Percentiles rank a stretch among this genome's conserved stretches.
These are phyloP conservation scores for Falciphora oryzae DNA, from an alignment of 2,329 filamentous ascomycete genomes.

Conservation along the genomic window DNA sequence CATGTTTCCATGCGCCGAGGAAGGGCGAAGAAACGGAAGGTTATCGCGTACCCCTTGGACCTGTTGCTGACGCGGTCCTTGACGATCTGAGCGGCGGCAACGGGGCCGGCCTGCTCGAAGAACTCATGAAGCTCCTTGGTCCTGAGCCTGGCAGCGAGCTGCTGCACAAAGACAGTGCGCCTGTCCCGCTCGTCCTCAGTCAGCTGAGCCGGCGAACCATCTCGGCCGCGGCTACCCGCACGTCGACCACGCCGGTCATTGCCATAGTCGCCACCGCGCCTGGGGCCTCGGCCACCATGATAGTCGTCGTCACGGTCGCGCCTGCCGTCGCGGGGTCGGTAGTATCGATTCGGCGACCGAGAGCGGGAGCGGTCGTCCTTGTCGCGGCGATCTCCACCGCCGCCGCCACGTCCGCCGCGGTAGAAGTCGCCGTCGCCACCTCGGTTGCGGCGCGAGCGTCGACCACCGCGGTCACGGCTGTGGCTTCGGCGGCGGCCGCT, in stretches of 20 bases:
- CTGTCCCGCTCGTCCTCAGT: slow-evolving; percentile 96
- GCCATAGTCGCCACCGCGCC: slow-evolving; percentile 31
- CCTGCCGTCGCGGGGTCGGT: slow-evolving; percentile 46
- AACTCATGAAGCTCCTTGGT: slow-evolving; percentile 91
- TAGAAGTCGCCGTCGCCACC: slow-evolving; percentile 68
- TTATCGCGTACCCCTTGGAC: slow-evolving; percentile 77
- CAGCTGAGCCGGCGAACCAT: slow-evolving; percentile 55
- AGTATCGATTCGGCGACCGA: slow-evolving; percentile 61
- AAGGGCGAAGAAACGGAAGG: neutral
- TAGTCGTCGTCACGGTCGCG: slow-evolving; percentile 35
- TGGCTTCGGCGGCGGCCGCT: slow-evolving; percentile 74
- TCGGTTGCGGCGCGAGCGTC: slow-evolving; percentile 67
- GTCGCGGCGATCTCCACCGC: too few species aligned
- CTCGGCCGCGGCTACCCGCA: slow-evolving; percentile 32
- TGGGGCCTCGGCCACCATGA: slow-evolving; percentile 41
- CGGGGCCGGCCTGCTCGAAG: slow-evolving; percentile 89
- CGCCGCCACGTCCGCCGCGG: slow-evolving; percentile 51
- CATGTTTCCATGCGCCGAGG: neutral
- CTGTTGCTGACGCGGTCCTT: slow-evolving; percentile 95
- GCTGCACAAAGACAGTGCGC: slow-evolving; percentile 96
- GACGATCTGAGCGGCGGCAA: slow-evolving; percentile 97
- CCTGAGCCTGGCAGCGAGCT: slow-evolving; percentile 87
- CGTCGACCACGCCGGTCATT: slow-evolving; percentile 44
- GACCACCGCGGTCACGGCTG: slow-evolving; percentile 70
- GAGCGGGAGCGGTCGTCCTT: slow-evolving; percentile 56